These are phyloP conservation scores for Aspergillus conjunctus DNA, from an alignment of 495 filamentous ascomycete species.

Conservation along the genomic window DNA sequence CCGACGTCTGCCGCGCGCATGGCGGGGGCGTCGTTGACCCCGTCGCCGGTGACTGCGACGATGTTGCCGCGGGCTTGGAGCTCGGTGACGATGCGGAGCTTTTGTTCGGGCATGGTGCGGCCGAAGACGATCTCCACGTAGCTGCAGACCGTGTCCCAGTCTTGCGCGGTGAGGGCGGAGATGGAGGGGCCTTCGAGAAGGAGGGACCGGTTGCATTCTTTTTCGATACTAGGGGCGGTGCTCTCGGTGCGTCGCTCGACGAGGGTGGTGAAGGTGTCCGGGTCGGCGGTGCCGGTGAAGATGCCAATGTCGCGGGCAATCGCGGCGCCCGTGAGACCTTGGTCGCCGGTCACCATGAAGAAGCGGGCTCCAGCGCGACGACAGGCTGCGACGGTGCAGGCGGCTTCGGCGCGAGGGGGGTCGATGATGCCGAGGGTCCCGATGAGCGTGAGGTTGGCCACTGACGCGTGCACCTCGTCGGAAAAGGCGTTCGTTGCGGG, in stretches of 20 bases:
- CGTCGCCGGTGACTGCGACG: slow-evolving; percentile 78
- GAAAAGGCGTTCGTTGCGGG: slow-evolving; percentile 44
- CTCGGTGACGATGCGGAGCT: slow-evolving; percentile 71
- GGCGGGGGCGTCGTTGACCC: slow-evolving; percentile 70
- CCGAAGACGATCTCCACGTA: slow-evolving; percentile 72
- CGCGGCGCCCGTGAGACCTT: slow-evolving; percentile 67
- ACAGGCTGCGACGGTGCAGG: slow-evolving; percentile 48
- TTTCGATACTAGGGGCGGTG: slow-evolving; percentile 2
- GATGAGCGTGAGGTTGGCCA: slow-evolving; percentile 46
- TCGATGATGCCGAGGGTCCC: slow-evolving; percentile 59
- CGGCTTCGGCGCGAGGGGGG: slow-evolving; percentile 66
- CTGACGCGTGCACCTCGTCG: slow-evolving; percentile 44
- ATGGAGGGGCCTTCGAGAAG: slow-evolving; percentile 57
- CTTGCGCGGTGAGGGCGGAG: slow-evolving; percentile 55
- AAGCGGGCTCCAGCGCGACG: slow-evolving; percentile 63
- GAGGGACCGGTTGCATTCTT: slow-evolving; percentile 23
- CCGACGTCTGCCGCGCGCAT: slow-evolving; percentile 67
- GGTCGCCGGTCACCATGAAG: slow-evolving; percentile 70
- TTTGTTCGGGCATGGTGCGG: slow-evolving; percentile 75
- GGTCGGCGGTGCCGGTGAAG: slow-evolving; percentile 47
- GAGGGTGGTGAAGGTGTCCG: slow-evolving; percentile 38
- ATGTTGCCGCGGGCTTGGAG: slow-evolving; percentile 60
- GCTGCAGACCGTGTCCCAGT: slow-evolving; percentile 59
- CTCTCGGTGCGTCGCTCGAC: not conserved
- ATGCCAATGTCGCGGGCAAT: slow-evolving; percentile 71